These are phyloP conservation scores for Coprinopsis cinerea DNA, from an alignment of 768 basidiomycete species.

Conservation along the genomic window DNA sequence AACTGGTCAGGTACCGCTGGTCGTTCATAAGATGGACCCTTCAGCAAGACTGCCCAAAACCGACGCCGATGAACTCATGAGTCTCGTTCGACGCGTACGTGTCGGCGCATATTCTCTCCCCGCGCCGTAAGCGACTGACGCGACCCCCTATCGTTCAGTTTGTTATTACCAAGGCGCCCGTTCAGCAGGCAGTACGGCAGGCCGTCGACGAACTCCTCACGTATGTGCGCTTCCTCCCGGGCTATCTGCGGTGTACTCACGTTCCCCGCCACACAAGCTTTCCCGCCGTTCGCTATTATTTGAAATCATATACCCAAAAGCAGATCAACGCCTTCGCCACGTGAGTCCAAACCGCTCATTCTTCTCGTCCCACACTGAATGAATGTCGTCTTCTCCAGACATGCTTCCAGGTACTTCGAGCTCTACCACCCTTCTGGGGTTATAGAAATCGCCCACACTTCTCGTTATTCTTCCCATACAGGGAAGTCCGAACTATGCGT, in stretches of 20 bases:
- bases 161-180: constrained; percentile 47
- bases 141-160: constrained; percentile 37
- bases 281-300: constrained; percentile 69
- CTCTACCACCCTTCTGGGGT: constrained; percentile 77
- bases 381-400: constrained; percentile 39
- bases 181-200: constrained; percentile 55
- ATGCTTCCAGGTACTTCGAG: constrained; percentile 86
- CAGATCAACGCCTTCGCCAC: constrained; percentile 91
- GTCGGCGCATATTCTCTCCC: constrained; percentile 5
- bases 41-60: constrained; percentile 73
- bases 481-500: constrained; percentile 89
- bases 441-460: constrained; percentile 87
- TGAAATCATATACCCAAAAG: constrained; percentile 69
- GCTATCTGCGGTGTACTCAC: too few relatives aligned
- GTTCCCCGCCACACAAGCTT: constrained; percentile 41
- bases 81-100: constrained; percentile 72
- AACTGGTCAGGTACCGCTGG: constrained; percentile 70
- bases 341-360: constrained; percentile 46
- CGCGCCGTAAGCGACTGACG: constrained; percentile 15
- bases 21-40: constrained; percentile 88
- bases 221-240: constrained; percentile 41
- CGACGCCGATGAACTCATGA: constrained; percentile 58
- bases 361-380: constrained; percentile 18
- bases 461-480: constrained; percentile 79
- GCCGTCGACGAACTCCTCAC: constrained; percentile 74